Conservation (phyloP, 768 basidiomycete species). For the Xerocomus spinulosus region DNA sequence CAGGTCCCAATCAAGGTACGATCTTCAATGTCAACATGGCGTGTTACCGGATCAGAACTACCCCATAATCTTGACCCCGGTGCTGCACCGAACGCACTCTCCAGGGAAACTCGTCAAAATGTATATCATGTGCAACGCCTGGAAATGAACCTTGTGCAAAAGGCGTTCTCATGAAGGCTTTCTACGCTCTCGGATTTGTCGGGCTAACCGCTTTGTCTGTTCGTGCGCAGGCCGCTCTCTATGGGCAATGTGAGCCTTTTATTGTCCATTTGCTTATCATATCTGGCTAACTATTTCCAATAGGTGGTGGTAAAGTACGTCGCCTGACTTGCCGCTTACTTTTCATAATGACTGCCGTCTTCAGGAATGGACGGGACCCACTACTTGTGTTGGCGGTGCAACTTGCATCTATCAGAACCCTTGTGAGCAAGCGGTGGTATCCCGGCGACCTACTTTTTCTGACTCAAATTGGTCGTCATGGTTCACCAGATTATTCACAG, state of each 20-base stretch:
- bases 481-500: background rate
- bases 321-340: background rate
- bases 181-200: background rate
- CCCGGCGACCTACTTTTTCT: background rate
- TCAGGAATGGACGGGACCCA: background rate
- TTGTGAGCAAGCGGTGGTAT: background rate
- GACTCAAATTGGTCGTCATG: background rate
- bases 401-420: background rate
- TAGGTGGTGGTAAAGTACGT: background rate
- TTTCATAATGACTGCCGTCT: background rate
- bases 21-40: background rate
- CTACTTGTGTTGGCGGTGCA: background rate
- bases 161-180: background rate
- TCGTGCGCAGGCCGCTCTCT: background rate
- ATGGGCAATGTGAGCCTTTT: background rate
- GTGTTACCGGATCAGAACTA: background rate
- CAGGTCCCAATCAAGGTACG: background rate
- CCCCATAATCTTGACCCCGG: background rate
- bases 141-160: background rate
- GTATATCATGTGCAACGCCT: background rate
- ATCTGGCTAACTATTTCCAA: background rate
- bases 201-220: background rate
- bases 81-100: background rate
- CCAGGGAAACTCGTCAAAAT: background rate
- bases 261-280: background rate